phyloP scores from a whole-genome alignment of 2,329 filamentous ascomycete genomes.

The Fusarium drepaniforme region DNA sequence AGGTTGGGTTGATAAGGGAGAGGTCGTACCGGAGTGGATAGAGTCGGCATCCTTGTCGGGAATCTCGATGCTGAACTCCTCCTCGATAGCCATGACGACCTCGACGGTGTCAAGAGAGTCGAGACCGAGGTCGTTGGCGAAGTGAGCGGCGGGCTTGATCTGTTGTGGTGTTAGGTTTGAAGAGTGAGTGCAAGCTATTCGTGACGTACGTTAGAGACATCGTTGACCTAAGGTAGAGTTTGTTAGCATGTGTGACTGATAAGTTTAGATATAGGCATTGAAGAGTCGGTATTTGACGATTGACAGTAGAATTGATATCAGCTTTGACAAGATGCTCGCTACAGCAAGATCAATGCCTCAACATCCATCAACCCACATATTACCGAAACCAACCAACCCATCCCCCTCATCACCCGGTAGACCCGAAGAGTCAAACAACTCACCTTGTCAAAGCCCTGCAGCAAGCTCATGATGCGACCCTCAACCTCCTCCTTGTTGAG shows the following conservation, averaged over 20 bases:
- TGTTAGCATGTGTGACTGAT: constrained; percentile 42
- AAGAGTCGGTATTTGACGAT: not conserved
- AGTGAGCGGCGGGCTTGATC: constrained; percentile 89
- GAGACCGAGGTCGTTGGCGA: constrained; percentile 95
- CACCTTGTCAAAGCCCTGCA: constrained; percentile 96
- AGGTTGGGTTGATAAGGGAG: not conserved
- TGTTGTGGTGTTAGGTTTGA: constrained; percentile 52
- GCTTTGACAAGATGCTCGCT: not conserved
- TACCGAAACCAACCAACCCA: constrained; percentile 2
- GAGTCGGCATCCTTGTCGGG: constrained; percentile 96
- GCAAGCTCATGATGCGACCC: constrained; percentile 89
- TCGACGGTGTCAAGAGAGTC: constrained; percentile 99
- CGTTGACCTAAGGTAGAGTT: constrained; percentile 70
- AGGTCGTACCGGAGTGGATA: constrained; percentile 88
- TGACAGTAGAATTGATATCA: constrained; percentile 11
- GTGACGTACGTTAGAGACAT: constrained; percentile 69
- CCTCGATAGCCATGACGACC: constrained; percentile 99
- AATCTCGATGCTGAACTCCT: constrained; percentile 93
- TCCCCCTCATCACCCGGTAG: not conserved
- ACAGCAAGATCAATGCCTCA: constrained; percentile 7
- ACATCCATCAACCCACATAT: not conserved
- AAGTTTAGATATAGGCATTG: not conserved
- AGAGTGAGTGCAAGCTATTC: constrained; percentile 14
- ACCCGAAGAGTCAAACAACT: constrained; percentile 24
- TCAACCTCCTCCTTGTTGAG: constrained; percentile 88